Conservation (phyloP, 2,329 filamentous ascomycete species). For the Pleurostoma richardsiae region DNA sequence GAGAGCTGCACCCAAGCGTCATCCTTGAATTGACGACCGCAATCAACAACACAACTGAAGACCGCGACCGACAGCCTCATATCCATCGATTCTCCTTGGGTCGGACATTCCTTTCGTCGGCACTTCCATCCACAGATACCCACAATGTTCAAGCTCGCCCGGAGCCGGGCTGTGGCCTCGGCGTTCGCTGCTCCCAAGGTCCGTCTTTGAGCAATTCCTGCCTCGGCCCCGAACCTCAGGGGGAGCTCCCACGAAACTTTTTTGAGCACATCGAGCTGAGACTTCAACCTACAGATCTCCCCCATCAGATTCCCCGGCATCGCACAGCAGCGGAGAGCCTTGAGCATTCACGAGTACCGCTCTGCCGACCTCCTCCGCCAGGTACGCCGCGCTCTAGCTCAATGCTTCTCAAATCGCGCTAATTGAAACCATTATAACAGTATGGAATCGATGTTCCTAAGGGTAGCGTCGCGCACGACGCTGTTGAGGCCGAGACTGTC, state of each 20-base stretch:
- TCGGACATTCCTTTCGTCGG: not conserved
- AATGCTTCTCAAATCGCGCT: conserved; percentile 4
- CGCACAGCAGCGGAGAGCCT: conserved; percentile 75
- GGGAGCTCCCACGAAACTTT: conserved; percentile 2
- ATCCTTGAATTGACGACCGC: too few relatives aligned
- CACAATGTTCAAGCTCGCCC: conserved; percentile 83
- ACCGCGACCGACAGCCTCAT: not conserved
- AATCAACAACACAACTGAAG: too few relatives aligned
- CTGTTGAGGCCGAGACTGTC: conserved; percentile 84
- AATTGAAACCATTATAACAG: conserved; percentile 38
- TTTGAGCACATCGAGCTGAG: conserved; percentile 13
- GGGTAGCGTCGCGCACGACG: conserved; percentile 77
- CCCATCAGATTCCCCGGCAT: conserved; percentile 57
- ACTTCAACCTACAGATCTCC: conserved; percentile 30
- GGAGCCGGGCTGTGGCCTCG: conserved; percentile 75
- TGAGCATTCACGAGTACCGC: conserved; percentile 98
- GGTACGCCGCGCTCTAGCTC: conserved; percentile 34
- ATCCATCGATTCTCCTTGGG: conserved; percentile 10
- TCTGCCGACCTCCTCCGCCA: conserved; percentile 84
- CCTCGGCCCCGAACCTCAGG: not conserved
- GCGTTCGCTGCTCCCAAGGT: conserved; percentile 76
- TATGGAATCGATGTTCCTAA: conserved; percentile 93
- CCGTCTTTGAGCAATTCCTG: conserved; percentile 23
- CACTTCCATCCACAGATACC: conserved; percentile 9
- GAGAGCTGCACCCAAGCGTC: too few relatives aligned